Base-by-base conservation (phyloP, 2,329 filamentous ascomycete species). In the Apiospora arundinis region DNA sequence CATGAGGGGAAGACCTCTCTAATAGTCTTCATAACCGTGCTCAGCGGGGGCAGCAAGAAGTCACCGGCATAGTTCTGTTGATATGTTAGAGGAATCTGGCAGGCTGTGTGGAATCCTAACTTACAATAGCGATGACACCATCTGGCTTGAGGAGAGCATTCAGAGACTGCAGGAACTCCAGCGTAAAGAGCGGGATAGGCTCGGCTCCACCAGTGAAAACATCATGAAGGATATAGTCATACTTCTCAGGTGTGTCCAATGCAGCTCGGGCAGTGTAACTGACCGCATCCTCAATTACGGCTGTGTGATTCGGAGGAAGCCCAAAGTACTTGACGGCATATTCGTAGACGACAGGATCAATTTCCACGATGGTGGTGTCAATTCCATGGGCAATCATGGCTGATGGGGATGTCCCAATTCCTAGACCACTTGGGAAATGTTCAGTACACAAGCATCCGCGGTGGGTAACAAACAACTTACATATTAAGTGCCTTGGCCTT, bases 181-280 rank as follows among this genome's bases (percentile, higher is more conserved):
- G 81, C 0, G 95, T 98, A 82, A 99, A 99, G 9, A 99, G 89
- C 9, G 91, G 86, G 2, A 95, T 90, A 0, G 96, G 96, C 81
- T 98, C 96, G 0, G 95, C 95, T 69, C 96, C 96, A 32, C 96
- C 96, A 0, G 96, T 99, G 81, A 99, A 99, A 32, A 99, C 96
- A 76, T 99, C 96, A 81, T 99, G 96, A 70, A 99, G 88, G 78
- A 99, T 96, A 84, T 97, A 98, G 83, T 98, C 92, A 80, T 92
- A 99, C 40, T 85, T 85, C 66, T 85, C 80, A 9, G 82, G 80
- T 71, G 83, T 76, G 40, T 82, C 76, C 68, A 82, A 78, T 70
- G 84, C 84, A 67, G 87, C 78, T 69, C 82, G 78, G 65, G 85
- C 81, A 23, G 90, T 88, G 80, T 91, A 97, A n/a, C 84, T 83